phyloP scores from a whole-genome alignment of 2,329 filamentous ascomycete species.

The Colletotrichum zoysiae region DNA sequence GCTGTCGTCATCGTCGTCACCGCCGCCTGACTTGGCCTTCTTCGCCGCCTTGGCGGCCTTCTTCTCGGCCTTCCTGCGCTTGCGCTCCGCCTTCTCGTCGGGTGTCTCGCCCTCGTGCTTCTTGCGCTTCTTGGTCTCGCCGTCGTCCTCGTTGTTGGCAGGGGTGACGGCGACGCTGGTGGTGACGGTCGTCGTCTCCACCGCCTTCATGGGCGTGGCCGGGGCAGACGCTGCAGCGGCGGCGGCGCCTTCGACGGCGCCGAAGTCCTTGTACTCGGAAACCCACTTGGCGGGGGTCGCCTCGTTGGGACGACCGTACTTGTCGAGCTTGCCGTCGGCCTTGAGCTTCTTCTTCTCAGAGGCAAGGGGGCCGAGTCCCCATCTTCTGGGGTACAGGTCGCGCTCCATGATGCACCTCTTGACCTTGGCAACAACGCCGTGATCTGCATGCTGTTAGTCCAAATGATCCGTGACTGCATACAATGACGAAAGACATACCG shows the following conservation, averaged over 20 bases:
- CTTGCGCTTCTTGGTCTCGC: constrained; percentile 78
- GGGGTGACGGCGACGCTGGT: constrained; percentile 59
- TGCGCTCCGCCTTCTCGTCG: constrained; percentile 74
- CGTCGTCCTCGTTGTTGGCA: constrained; percentile 64
- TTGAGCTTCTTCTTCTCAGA: constrained; percentile 99
- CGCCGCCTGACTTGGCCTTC: constrained; percentile 62
- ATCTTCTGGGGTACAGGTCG: constrained; percentile 95
- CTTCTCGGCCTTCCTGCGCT: constrained; percentile 71
- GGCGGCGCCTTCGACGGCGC: constrained; percentile 61
- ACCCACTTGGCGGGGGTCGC: constrained; percentile 95
- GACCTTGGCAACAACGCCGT: constrained; percentile 97
- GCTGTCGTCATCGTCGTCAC: constrained; percentile 64
- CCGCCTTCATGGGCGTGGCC: constrained; percentile 53
- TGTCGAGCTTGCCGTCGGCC: constrained; percentile 97
- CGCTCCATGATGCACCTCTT: constrained; percentile 99
- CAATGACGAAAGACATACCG: constrained; percentile 42
- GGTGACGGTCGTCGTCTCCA: constrained; percentile 52
- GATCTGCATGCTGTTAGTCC: constrained; percentile 65
- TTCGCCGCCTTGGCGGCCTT: constrained; percentile 69
- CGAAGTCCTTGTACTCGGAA: constrained; percentile 90
- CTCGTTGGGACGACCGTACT: constrained; percentile 94
- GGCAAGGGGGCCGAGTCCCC: constrained; percentile 94
- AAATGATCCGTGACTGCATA: neutral
- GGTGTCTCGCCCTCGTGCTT: constrained; percentile 84
- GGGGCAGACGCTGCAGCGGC: constrained; percentile 59